Base-by-base conservation (phyloP, 2,329 filamentous ascomycete genomes). In the Spiromastix sp. region DNA sequence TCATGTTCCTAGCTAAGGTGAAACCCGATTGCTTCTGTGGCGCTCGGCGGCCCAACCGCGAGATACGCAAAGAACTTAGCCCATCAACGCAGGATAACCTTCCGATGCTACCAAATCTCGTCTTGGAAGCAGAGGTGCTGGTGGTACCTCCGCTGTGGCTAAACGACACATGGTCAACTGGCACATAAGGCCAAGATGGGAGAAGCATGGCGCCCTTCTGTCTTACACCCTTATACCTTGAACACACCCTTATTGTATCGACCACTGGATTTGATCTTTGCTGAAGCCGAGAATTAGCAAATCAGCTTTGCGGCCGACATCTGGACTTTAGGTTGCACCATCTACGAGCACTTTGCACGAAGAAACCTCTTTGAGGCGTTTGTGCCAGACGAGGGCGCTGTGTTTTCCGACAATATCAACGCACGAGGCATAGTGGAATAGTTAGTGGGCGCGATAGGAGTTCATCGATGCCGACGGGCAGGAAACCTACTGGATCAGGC, bases 61-160 rank as follows among this genome's bases (percentile, higher is more conserved):
- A 47, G 22, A 35, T 57, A 26, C 48, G 51, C 22, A 41, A 46
- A 36, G 41, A 44, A 32, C 44, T 46, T 26, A 36, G 40, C n/a
- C 54, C 54, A 39, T 56, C 46, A 18, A 54, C 44, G 11, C 44
- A 36, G 33, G 19, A 33, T 10, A 42, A 50, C 32, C 48, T 47
- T 38, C 59, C 58, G 0, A 39, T 58, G 5, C 50, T 44, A 20
- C 61, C 60, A 3, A 66, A 67, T 45, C 60, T 66, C 38, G 66
- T 67, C 38, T 13, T 66, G 1, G 57, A 58, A 32, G 55, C 45
- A 0, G 66, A 40, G 57, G 55, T 1, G 57, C 54, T 6, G 36
- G 55, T 36, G 56, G 56, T 3, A 48, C 40, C 26, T 5, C 33
- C 4, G 49, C 38, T 5, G 56, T 59, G 4, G 56, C 50, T 9